Evolutionary conservation across 2,329 filamentous ascomycete species (phyloP).

Genomic region (Xylogone sp.): DNA sequence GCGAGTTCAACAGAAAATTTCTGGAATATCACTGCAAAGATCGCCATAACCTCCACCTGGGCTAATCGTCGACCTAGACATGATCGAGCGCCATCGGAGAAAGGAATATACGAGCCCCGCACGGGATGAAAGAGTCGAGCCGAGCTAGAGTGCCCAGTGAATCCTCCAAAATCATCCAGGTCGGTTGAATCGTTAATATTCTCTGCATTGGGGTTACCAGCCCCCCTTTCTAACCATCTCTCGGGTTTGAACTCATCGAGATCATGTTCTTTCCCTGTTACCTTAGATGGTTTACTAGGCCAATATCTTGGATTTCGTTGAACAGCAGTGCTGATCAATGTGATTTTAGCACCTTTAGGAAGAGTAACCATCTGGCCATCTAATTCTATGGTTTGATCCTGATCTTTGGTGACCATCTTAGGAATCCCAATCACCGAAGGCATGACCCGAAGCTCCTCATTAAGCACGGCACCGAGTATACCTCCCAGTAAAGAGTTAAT

Average conservation of each 20-base stretch:
- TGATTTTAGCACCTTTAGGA: constrained; percentile 53
- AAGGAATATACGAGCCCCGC: constrained; percentile 55
- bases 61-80: constrained; percentile 57
- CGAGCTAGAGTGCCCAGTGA: constrained; percentile 57
- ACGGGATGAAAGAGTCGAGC: constrained; percentile 56
- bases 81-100: constrained; percentile 53
- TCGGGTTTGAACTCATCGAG: constrained; percentile 67
- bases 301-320: constrained; percentile 72
- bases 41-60: constrained; percentile 54
- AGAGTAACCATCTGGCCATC: constrained; percentile 55
- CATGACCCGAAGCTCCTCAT: constrained; percentile 71
- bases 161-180: constrained; percentile 54
- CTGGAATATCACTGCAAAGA: constrained; percentile 51
- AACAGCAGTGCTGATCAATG: constrained; percentile 46
- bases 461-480: constrained; percentile 71
- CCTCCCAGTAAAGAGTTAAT: constrained; percentile 64
- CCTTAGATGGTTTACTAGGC: constrained; percentile 42
- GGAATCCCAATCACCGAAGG: constrained; percentile 70
- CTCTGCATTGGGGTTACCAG: constrained; percentile 9
- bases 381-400: constrained; percentile 55
- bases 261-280: constrained; percentile 46
- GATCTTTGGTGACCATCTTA: constrained; percentile 51
- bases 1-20: constrained; percentile 38
- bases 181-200: constrained; percentile 23
- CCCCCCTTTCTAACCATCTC: constrained; percentile 57